Evolutionary conservation across 106 monocot genomes (phyloP).

Genomic region (Amphibolis antarctica): DNA sequence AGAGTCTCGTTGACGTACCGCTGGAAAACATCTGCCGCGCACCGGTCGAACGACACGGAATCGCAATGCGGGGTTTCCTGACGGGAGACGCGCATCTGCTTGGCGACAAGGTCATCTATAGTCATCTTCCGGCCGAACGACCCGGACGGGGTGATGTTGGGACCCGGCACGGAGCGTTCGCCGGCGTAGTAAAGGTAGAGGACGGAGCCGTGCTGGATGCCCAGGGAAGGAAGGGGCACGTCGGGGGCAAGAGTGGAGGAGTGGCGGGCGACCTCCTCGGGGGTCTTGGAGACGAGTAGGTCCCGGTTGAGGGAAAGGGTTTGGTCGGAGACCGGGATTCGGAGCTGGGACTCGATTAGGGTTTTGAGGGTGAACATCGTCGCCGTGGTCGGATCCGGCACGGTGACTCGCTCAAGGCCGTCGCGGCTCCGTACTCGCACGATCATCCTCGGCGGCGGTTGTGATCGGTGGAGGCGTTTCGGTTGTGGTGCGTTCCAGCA

Average conservation of each 20-base stretch:
- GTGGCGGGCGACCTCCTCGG: slow-evolving; percentile 8
- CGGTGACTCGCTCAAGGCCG: no score
- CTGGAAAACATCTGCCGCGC: slow-evolving; percentile 75
- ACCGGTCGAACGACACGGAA: slow-evolving; percentile 72
- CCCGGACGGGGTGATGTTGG: slow-evolving; percentile 44
- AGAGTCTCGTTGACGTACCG: slow-evolving; percentile 59
- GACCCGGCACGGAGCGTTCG: slow-evolving; percentile 15
- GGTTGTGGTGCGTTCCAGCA: no score
- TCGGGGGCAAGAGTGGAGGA: slow-evolving; percentile 14
- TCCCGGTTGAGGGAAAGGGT: slow-evolving; percentile 56
- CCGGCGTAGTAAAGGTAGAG: slow-evolving; percentile 52
- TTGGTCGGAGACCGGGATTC: slow-evolving; percentile 48
- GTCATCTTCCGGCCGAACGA: slow-evolving; percentile 87
- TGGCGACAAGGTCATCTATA: slow-evolving; percentile 88
- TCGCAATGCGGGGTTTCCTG: slow-evolving; percentile 71
- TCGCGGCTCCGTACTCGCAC: no score
- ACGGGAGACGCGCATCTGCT: slow-evolving; percentile 75
- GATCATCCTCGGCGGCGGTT: no score
- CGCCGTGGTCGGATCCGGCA: no score
- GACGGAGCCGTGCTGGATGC: slow-evolving; percentile 66
- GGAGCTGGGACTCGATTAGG: slow-evolving; percentile 69
- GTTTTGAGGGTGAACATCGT: slow-evolving; percentile 15
- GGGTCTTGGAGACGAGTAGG: slow-evolving; percentile 46
- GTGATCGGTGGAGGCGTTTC: no score
- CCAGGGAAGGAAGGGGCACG: slow-evolving; percentile 38